phyloP scores from a whole-genome alignment of 331 rosid species.

The Acacia pycnantha region DNA sequence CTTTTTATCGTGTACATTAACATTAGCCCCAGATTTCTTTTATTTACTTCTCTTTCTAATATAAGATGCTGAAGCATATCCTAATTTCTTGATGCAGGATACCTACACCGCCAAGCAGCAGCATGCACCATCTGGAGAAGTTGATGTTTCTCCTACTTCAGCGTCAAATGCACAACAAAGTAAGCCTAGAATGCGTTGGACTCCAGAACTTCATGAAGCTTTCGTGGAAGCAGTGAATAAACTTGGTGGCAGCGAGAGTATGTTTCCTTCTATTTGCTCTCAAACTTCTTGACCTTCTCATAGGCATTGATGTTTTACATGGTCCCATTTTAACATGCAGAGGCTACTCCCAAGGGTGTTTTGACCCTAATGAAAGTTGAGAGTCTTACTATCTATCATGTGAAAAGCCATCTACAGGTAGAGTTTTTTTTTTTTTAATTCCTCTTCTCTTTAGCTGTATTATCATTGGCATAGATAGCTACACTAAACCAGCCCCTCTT shows the following conservation, averaged over 20 bases:
- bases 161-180: conserved; percentile 46
- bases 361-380: conserved; percentile 67
- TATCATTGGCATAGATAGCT: conserved; percentile 2
- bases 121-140: conserved; percentile 47
- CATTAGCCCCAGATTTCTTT: conserved; percentile 8
- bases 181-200: conserved; percentile 97
- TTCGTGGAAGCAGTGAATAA: conserved; percentile 87
- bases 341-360: conserved; percentile 78
- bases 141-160: conserved; percentile 40
- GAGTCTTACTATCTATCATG: conserved; percentile 76
- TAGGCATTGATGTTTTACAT: conserved; percentile 4
- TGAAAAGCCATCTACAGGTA: conserved; percentile 83
- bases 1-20: background rate
- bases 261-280: conserved; percentile 17
- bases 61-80: conserved; percentile 32
- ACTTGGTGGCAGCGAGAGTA: conserved; percentile 93
- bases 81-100: conserved; percentile 48
- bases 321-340: conserved; percentile 41
- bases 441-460: background rate
- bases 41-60: background rate
- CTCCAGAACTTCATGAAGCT: conserved; percentile 95
- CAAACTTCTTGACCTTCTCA: conserved; percentile 18
- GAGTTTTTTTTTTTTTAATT: background rate
- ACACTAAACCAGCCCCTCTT: background rate
- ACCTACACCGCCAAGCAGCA: conserved; percentile 39